These are phyloP conservation scores for Hypsizygus marmoreus DNA, from an alignment of 768 basidiomycete genomes.

Conservation along the genomic window DNA sequence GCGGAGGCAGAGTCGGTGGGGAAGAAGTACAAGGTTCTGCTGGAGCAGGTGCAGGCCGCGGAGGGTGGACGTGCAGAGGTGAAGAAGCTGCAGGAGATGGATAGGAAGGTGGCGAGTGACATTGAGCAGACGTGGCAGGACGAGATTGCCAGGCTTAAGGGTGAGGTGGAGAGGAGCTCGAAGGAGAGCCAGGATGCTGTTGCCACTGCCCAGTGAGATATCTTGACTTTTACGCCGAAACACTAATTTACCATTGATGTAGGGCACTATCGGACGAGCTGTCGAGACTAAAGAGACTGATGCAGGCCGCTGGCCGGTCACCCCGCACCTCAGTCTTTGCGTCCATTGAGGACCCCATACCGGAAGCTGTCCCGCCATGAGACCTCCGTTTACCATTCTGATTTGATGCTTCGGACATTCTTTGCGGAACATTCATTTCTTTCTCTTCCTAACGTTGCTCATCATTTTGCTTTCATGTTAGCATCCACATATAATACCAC, in stretches of 20 bases:
- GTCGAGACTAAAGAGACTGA: slow-evolving; percentile 68
- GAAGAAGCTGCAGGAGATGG: slow-evolving; percentile 51
- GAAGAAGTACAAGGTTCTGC: slow-evolving; percentile 66
- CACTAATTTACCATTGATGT: slow-evolving; percentile 13
- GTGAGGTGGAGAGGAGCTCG: slow-evolving; percentile 53
- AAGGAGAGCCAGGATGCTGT: slow-evolving; percentile 58
- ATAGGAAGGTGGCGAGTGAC: slow-evolving; percentile 50
- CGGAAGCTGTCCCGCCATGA: too few relatives aligned
- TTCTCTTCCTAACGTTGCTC: slow-evolving; percentile 10
- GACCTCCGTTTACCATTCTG: background rate
- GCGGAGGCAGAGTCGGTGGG: slow-evolving; percentile 68
- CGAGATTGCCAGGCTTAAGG: slow-evolving; percentile 56
- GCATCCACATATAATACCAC: slow-evolving; percentile 16
- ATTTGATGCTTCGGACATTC: background rate
- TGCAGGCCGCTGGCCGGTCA: slow-evolving; percentile 53
- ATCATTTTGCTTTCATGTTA: slow-evolving; percentile 19
- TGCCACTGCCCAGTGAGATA: slow-evolving; percentile 61
- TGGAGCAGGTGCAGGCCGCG: slow-evolving; percentile 62
- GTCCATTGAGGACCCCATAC: too few relatives aligned
- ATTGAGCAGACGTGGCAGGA: slow-evolving; percentile 63
- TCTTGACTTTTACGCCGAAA: slow-evolving; percentile 1
- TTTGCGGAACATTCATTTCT: background rate
- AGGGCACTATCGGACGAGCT: slow-evolving; percentile 67
- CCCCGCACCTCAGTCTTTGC: slow-evolving; percentile 14
- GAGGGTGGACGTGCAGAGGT: slow-evolving; percentile 48